Percentiles rank a stretch among this genome's conserved stretches.
These are phyloP conservation scores for Scopulariopsis brevicaulis DNA, from an alignment of 2,329 filamentous ascomycete species.

Conservation along the genomic window DNA sequence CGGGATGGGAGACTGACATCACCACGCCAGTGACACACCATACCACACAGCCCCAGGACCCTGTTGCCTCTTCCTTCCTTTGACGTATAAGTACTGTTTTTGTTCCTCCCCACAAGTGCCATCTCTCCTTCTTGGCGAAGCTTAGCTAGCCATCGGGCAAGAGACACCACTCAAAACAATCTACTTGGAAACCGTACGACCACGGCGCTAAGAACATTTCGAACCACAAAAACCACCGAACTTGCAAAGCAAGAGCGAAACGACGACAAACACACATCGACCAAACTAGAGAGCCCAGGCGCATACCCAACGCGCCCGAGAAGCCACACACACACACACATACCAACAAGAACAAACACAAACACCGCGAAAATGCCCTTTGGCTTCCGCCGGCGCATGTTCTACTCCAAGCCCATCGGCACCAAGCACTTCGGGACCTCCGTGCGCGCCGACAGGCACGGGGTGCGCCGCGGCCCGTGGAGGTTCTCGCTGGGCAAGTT, in stretches of 20 bases:
- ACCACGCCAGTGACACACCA: not conserved
- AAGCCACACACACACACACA: not conserved
- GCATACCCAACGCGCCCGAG: not conserved
- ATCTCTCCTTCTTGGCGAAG: no score
- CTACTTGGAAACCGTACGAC: no score
- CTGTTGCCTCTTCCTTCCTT: not conserved
- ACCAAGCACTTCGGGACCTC: constrained; percentile 37
- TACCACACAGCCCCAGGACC: not conserved
- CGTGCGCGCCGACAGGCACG: constrained; percentile 31
- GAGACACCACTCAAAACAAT: not conserved
- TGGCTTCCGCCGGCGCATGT: constrained; percentile 15
- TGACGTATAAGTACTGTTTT: not conserved
- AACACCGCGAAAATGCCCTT: constrained; percentile 18
- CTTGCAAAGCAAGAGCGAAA: no score
- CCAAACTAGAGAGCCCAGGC: not conserved
- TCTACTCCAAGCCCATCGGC: constrained; percentile 33
- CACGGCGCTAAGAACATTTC: no score
- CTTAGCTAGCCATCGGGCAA: not conserved
- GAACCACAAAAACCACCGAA: no score
- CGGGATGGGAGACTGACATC: not conserved
- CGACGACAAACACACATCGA: not conserved
- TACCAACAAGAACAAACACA: constrained; percentile 1
- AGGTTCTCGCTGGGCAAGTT: constrained; percentile 36
- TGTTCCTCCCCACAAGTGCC: no score
- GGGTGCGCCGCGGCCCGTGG: constrained; percentile 37